phyloP scores from a whole-genome alignment of 164 flowering plant species.

The Echeveria elegans region DNA sequence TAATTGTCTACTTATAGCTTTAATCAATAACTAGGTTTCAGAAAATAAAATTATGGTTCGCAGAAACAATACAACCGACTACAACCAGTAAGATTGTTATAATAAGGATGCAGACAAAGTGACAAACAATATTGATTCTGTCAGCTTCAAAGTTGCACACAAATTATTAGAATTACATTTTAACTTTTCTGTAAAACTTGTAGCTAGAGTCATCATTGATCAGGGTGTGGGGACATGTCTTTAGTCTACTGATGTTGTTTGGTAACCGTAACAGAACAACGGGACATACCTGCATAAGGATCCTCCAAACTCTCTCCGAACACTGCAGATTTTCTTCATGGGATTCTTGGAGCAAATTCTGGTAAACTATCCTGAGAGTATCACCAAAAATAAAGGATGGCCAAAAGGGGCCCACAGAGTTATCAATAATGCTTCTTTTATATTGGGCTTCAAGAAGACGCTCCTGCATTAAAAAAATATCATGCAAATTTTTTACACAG shows the following conservation, averaged over 20 bases:
- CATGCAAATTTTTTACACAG: too few relatives aligned
- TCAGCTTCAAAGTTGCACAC: not conserved
- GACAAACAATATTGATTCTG: not conserved
- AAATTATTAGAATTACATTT: not conserved
- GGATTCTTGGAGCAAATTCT: constrained; percentile 85
- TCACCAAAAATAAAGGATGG: constrained; percentile 87
- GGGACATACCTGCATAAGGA: constrained; percentile 63
- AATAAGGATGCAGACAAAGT: not conserved
- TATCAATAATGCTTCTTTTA: constrained; percentile 38
- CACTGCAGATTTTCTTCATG: constrained; percentile 70
- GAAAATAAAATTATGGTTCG: not conserved
- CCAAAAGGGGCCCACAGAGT: constrained; percentile 54
- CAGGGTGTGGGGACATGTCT: not conserved
- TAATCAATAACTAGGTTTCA: not conserved
- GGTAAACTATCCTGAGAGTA: constrained; percentile 89
- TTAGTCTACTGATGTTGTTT: not conserved
- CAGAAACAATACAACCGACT: not conserved
- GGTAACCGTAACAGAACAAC: not conserved
- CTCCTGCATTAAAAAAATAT: constrained; percentile 41
- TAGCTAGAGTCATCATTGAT: not conserved
- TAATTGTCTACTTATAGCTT: not conserved
- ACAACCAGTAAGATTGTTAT: not conserved
- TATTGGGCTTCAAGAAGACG: constrained; percentile 83
- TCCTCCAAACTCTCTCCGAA: constrained; percentile 93
- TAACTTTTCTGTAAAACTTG: not conserved